Conservation (phyloP, 1,139 yeast species). For the Nakaseomyces delphensis region DNA sequence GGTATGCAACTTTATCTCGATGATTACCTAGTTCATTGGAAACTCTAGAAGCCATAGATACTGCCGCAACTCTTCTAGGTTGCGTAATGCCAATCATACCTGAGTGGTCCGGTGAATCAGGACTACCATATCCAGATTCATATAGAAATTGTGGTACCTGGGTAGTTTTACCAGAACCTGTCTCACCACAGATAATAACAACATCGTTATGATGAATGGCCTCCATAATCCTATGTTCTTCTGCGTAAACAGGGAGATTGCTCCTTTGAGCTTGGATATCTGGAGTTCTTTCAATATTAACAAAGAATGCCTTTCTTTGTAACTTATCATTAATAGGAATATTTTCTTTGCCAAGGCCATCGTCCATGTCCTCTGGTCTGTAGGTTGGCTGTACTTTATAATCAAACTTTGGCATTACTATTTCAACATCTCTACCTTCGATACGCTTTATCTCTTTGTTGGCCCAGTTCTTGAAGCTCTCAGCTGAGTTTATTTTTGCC, state of each 20-base stretch:
- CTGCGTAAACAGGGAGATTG: slow-evolving; percentile 79
- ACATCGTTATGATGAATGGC: slow-evolving; percentile 90
- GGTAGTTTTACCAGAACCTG: slow-evolving; percentile 79
- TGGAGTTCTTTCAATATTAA: slow-evolving; percentile 54
- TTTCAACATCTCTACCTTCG: slow-evolving; percentile 48
- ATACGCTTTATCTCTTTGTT: slow-evolving; percentile 39
- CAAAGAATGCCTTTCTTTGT: slow-evolving; percentile 57
- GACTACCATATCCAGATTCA: slow-evolving; percentile 79
- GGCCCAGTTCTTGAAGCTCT: slow-evolving; percentile 49
- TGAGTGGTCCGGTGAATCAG: slow-evolving; percentile 52
- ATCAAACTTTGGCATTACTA: slow-evolving; percentile 43
- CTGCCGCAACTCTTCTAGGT: slow-evolving; percentile 98
- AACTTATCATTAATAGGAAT: slow-evolving; percentile 48
- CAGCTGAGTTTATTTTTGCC: slow-evolving; percentile 30
- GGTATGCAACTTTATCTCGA: slow-evolving; percentile 73
- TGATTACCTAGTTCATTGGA: slow-evolving; percentile 74
- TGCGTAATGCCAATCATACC: slow-evolving; percentile 96
- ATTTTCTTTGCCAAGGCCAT: slow-evolving; percentile 49
- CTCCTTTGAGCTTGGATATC: slow-evolving; percentile 60
- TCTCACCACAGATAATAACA: slow-evolving; percentile 85
- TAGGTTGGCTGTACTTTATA: slow-evolving; percentile 37
- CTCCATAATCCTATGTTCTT: slow-evolving; percentile 92
- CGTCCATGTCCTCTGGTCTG: slow-evolving; percentile 57
- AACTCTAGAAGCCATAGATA: slow-evolving; percentile 92
- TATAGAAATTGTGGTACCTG: slow-evolving; percentile 71